These are phyloP conservation scores for Hymenoscyphus scutula DNA, from an alignment of 2,329 filamentous ascomycete genomes.

Conservation along the genomic window DNA sequence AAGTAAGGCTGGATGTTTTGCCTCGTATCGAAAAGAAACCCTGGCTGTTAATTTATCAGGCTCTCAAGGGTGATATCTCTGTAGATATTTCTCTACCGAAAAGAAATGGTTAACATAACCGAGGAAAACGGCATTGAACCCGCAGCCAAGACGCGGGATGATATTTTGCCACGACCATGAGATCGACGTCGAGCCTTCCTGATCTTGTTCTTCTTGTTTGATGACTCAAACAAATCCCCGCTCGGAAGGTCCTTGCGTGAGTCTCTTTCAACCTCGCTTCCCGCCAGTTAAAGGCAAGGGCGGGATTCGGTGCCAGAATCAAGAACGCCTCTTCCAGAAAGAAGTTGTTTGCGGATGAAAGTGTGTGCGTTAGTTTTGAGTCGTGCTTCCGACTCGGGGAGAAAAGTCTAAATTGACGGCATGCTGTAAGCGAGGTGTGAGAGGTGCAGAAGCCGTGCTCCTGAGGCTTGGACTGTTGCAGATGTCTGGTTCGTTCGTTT, in stretches of 20 bases:
- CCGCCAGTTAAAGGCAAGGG: neutral
- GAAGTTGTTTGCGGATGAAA: neutral
- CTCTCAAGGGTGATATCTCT: neutral
- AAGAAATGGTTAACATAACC: neutral
- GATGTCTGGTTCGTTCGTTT: neutral
- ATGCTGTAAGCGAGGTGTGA: slow-evolving; percentile 1
- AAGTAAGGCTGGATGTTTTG: neutral
- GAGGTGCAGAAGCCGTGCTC: slow-evolving; percentile 1
- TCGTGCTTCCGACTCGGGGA: neutral
- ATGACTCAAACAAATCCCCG: slow-evolving; percentile 6
- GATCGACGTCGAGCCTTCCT: slow-evolving; percentile 1
- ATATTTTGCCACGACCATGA: neutral
- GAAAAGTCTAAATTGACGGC: neutral
- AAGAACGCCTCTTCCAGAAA: neutral
- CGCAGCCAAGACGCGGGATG: neutral
- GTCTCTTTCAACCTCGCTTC: neutral
- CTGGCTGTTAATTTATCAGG: neutral
- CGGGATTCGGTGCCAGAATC: neutral
- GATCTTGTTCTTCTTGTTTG: neutral
- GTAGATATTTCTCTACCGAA: too few relatives aligned
- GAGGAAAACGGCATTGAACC: neutral
- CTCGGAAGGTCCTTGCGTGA: slow-evolving; percentile 2
- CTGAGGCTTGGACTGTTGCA: neutral
- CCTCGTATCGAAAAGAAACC: neutral
- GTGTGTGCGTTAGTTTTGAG: neutral